Evolutionary conservation across 768 basidiomycete genomes (phyloP), one percentile per base, ranked within the genome.

Genomic region (Cystobasidium onofrii): DNA sequence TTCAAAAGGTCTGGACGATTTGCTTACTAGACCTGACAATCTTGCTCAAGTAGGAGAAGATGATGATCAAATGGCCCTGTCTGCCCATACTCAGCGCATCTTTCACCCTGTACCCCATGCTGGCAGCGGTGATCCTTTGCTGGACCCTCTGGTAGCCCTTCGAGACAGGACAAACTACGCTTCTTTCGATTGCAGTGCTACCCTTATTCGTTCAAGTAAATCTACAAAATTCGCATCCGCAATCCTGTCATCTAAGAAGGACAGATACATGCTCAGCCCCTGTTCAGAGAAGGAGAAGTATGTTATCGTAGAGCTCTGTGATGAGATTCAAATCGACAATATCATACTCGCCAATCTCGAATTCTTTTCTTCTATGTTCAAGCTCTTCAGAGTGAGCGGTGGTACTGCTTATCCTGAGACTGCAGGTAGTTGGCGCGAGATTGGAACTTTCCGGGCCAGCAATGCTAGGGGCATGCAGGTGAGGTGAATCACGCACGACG

Each of bases 281-380:
- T 99, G 96, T 79, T 83, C 85, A 34, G 81, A 83, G 1, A 81
- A 84, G 18, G 82, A 84, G 13, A 86, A 86, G 36, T 97, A 88
- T 81, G 89, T 98, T 39, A 88, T 96, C 39, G 89, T 98, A 55
- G 96, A 99, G 81, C 86, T 98, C 18, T 99, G 96, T 83, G 95
- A 98, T 76, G 96, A 98, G 80, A 92, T 99, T 75, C 84, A 91
- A 55, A 93, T 98, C 78, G 95, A 98, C 80, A 95, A 92, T 0
- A 88, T 98, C 55, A 93, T 97, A 80, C 83, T 99, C 20, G 94
- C 93, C 73, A 95, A 97, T 79, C 96, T 91, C 80, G 95, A 99
- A 83, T 98, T 97, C 83, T 99, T 97, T 82, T 91, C 90, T 76
- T 93, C 94, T 1, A 90, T 96, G 17, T 94, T 98, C 84, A 90